phyloP scores from a whole-genome alignment of 768 basidiomycete species.

The Termitomyces sp. region DNA sequence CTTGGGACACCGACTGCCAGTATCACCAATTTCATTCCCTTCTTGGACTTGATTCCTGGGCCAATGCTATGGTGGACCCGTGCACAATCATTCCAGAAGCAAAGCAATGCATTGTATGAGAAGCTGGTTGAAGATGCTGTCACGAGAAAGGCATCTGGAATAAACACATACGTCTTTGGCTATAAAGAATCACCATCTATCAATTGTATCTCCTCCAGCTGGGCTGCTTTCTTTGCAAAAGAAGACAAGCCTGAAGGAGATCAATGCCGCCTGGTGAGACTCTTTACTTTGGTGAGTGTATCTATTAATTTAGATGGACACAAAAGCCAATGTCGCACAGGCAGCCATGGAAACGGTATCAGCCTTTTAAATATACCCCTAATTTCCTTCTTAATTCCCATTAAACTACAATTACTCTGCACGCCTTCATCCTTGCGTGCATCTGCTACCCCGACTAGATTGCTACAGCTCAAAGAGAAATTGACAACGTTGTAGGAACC shows the following conservation, averaged over 20 bases:
- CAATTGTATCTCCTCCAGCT: not conserved
- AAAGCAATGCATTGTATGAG: not conserved
- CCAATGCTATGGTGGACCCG: not conserved
- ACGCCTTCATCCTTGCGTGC: not conserved
- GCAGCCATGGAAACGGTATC: not conserved
- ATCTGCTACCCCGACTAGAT: not conserved
- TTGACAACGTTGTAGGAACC: not conserved
- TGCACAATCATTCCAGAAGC: not conserved
- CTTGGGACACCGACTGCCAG: not conserved
- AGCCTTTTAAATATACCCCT: not conserved
- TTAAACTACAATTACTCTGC: too few species aligned
- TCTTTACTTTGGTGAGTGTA: not conserved
- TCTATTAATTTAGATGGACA: not conserved
- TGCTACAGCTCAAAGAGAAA: not conserved
- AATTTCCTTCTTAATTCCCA: too few species aligned
- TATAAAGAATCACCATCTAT: not conserved
- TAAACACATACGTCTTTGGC: not conserved
- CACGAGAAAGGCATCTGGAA: not conserved
- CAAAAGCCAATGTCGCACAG: not conserved
- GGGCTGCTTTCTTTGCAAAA: not conserved
- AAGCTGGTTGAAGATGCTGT: not conserved
- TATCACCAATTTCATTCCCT: not conserved
- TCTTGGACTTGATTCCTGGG: not conserved
- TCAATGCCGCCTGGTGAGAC: not conserved
- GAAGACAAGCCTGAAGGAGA: not conserved